These are phyloP conservation scores for Coriaria nepalensis DNA, from an alignment of 306 rosid genomes.

Conservation along the genomic window DNA sequence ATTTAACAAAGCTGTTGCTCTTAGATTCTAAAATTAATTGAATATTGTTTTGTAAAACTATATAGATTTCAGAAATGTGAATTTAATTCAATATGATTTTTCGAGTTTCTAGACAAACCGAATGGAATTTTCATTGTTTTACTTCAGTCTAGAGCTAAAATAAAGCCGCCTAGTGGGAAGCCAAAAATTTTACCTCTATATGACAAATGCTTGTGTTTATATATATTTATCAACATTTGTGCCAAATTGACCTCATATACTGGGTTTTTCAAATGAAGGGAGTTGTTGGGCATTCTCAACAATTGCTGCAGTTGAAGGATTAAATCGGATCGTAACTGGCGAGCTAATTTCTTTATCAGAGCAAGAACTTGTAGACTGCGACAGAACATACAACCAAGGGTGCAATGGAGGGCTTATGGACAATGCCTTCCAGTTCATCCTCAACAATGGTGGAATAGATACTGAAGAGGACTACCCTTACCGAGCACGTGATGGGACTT, in stretches of 20 bases:
- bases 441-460: constrained; percentile 1
- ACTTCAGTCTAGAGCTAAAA: too few relatives aligned
- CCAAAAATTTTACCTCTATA: neutral
- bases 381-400: neutral
- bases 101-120: too few relatives aligned
- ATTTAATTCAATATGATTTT: too few relatives aligned
- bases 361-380: constrained; percentile 1
- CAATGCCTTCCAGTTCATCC: neutral
- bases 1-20: too few relatives aligned
- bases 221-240: neutral
- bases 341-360: constrained; percentile 1
- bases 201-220: neutral
- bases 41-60: too few relatives aligned
- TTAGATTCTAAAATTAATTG: too few relatives aligned
- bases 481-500: neutral
- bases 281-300: constrained; percentile 7
- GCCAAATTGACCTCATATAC: neutral
- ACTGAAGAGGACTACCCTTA: constrained; percentile 3
- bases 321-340: constrained; percentile 2
- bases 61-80: too few relatives aligned
- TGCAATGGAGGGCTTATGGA: constrained; percentile 5
- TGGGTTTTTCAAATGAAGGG: neutral
- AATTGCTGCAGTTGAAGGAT: constrained; percentile 4
- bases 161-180: too few relatives aligned
- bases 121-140: too few relatives aligned